Percentiles rank a stretch among this genome's conserved stretches.
Evolutionary conservation across 2,329 filamentous ascomycete genomes (phyloP).

Genomic region (Pezicula rhizophila): DNA sequence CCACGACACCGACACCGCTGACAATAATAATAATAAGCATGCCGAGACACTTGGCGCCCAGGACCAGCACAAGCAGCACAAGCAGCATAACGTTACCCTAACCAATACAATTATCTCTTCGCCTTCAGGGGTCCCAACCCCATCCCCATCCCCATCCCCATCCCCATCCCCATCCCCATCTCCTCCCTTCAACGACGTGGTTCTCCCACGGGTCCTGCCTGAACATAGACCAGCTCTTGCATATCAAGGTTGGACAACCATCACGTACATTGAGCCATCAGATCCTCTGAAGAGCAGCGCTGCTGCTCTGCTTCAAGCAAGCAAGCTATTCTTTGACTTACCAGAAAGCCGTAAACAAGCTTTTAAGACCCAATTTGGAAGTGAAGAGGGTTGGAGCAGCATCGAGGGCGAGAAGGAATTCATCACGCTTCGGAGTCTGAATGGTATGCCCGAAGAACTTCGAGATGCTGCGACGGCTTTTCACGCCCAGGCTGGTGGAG

Average conservation of each 20-base stretch:
- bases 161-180: too few relatives aligned
- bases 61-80: background rate
- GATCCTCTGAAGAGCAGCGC: conserved; percentile 13
- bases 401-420: conserved; percentile 24
- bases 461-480: conserved; percentile 12
- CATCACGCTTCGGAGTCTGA: conserved; percentile 18
- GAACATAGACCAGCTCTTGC: conserved; percentile 11
- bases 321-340: conserved; percentile 19
- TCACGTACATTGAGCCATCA: conserved; percentile 7
- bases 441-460: conserved; percentile 12
- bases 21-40: background rate
- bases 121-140: background rate
- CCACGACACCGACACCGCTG: background rate
- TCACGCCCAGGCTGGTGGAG: conserved; percentile 13
- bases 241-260: conserved; percentile 21
- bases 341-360: conserved; percentile 14
- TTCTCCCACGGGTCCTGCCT: conserved; percentile 12
- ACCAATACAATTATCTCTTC: background rate
- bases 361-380: conserved; percentile 14
- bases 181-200: conserved; percentile 3
- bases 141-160: too few relatives aligned
- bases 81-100: background rate
- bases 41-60: background rate
- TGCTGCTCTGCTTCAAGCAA: conserved; percentile 14
- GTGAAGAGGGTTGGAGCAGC: conserved; percentile 20